A percentile compares a stretch with the other conserved stretches of the same genome.
Evolutionary conservation across 495 filamentous ascomycete genomes (phyloP).

Genomic region (Acidomyces sp.): DNA sequence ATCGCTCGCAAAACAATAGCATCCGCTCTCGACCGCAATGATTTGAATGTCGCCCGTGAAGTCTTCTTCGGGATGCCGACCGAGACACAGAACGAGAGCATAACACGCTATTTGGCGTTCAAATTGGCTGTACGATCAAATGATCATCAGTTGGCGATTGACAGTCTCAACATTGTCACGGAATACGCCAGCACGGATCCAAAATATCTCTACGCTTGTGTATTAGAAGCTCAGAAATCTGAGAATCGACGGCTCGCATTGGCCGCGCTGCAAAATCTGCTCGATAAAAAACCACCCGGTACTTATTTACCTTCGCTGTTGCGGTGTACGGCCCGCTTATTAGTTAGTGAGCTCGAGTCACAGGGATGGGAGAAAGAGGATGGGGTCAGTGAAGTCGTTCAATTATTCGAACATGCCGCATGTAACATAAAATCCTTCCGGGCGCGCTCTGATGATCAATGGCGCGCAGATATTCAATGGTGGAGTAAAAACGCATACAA

Average conservation of each 20-base stretch:
- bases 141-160: slow-evolving; percentile 44
- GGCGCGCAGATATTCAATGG: slow-evolving; percentile 59
- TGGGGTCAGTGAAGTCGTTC: slow-evolving; percentile 36
- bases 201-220: slow-evolving; percentile 59
- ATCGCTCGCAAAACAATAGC: slow-evolving; percentile 59
- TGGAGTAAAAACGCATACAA: slow-evolving; percentile 71
- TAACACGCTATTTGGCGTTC: slow-evolving; percentile 60
- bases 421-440: slow-evolving; percentile 25
- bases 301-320: slow-evolving; percentile 57
- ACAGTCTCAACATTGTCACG: slow-evolving; percentile 43
- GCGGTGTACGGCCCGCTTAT: slow-evolving; percentile 48
- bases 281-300: slow-evolving; percentile 40
- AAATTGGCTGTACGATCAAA: slow-evolving; percentile 52
- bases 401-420: slow-evolving; percentile 46
- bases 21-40: slow-evolving; percentile 47
- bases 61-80: slow-evolving; percentile 50
- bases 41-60: slow-evolving; percentile 38
- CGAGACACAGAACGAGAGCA: slow-evolving; percentile 40
- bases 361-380: not conserved
- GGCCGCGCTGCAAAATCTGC: slow-evolving; percentile 43
- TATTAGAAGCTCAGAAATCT: slow-evolving; percentile 55
- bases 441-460: slow-evolving; percentile 20
- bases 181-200: slow-evolving; percentile 37
- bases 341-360: slow-evolving; percentile 38
- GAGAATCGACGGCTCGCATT: slow-evolving; percentile 48